phyloP scores from a whole-genome alignment of 2,329 filamentous ascomycete species.

The Leptodontidium sp. region DNA sequence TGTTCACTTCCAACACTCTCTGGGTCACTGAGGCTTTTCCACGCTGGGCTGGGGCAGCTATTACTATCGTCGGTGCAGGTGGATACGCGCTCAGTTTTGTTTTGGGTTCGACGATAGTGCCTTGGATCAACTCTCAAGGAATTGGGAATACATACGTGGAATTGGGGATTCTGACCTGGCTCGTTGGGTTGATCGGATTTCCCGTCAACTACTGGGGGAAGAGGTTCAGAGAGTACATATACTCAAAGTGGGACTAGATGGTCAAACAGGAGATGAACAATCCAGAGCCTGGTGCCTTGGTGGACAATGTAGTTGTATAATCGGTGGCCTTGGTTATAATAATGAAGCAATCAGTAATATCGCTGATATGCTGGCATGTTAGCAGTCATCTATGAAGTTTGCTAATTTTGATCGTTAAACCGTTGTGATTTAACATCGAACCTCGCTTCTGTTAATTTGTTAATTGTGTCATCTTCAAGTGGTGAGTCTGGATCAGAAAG shows the following conservation, averaged over 20 bases:
- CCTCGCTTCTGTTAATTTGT: too few relatives aligned
- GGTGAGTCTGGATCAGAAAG: too few relatives aligned
- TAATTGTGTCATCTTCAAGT: too few relatives aligned
- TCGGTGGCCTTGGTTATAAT: background rate
- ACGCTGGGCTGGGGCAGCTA: conserved; percentile 29
- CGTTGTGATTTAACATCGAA: too few relatives aligned
- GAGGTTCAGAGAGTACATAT: conserved; percentile 23
- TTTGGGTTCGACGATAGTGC: conserved; percentile 28
- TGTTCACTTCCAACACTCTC: conserved; percentile 30
- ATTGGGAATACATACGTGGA: conserved; percentile 26
- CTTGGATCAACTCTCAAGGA: conserved; percentile 31
- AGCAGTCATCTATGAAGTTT: too few relatives aligned
- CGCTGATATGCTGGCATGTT: too few relatives aligned
- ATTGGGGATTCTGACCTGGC: conserved; percentile 25
- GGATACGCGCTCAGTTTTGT: conserved; percentile 35
- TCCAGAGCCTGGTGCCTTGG: conserved; percentile 5
- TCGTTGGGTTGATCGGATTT: conserved; percentile 28
- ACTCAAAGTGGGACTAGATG: conserved; percentile 9
- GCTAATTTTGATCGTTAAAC: too few relatives aligned
- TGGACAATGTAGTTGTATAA: background rate
- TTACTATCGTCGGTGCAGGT: conserved; percentile 30
- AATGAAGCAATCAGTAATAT: too few relatives aligned
- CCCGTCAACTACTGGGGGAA: conserved; percentile 35
- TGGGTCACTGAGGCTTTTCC: conserved; percentile 39
- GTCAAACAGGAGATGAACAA: background rate